These are phyloP conservation scores for Fusarium scirpi DNA, from an alignment of 2,329 filamentous ascomycete species.

Conservation along the genomic window DNA sequence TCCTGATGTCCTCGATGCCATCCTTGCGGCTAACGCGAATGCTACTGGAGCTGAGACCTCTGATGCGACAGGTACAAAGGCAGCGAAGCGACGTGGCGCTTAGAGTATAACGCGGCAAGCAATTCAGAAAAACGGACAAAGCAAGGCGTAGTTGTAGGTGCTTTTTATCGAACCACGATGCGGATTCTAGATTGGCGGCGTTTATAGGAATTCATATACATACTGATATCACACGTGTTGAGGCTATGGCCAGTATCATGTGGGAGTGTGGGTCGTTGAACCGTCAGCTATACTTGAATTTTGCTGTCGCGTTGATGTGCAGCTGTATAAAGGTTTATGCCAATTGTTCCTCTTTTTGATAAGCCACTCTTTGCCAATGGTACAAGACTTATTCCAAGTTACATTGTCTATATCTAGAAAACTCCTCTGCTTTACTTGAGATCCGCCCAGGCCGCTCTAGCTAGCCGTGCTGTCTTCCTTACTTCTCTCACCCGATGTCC, in stretches of 20 bases:
- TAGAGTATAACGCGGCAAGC: slow-evolving; percentile 45
- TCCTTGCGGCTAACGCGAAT: slow-evolving; percentile 54
- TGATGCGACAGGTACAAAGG: slow-evolving; percentile 55
- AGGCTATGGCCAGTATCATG: slow-evolving; percentile 2
- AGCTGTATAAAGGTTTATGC: background rate
- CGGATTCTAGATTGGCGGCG: slow-evolving; percentile 29
- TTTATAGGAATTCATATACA: slow-evolving; percentile 34
- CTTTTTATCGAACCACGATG: background rate
- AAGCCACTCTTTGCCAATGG: slow-evolving; percentile 8
- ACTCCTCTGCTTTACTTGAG: slow-evolving; percentile 46
- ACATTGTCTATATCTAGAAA: slow-evolving; percentile 26
- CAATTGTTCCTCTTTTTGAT: slow-evolving; percentile 2
- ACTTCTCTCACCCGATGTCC: slow-evolving; percentile 67
- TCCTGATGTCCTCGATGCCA: slow-evolving; percentile 63
- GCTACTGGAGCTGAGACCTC: slow-evolving; percentile 48
- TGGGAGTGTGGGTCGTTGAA: background rate
- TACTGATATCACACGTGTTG: slow-evolving; percentile 16
- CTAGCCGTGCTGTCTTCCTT: slow-evolving; percentile 61
- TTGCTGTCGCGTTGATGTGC: background rate
- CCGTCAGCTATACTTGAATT: background rate
- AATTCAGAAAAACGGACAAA: background rate
- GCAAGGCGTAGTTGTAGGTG: background rate
- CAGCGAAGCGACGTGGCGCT: slow-evolving; percentile 60
- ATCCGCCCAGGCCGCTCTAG: slow-evolving; percentile 63
- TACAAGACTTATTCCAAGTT: background rate